These are phyloP conservation scores for Trametes hirsuta DNA, from an alignment of 1,284 basidiomycete species.

Conservation along the genomic window DNA sequence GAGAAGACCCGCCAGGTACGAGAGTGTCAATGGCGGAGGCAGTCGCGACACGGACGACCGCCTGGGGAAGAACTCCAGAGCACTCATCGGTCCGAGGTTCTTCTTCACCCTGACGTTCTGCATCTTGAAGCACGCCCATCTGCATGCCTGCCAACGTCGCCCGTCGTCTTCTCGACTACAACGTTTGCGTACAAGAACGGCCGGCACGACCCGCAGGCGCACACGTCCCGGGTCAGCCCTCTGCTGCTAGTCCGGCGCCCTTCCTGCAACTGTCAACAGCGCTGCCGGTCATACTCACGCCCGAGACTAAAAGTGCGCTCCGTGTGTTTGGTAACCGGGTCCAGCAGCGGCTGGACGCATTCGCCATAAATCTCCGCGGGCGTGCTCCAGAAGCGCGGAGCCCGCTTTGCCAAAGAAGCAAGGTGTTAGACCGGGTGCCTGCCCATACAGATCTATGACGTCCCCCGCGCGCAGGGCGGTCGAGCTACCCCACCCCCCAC, in stretches of 20 bases:
- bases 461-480: background rate
- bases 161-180: background rate
- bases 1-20: background rate
- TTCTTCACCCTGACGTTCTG: conserved; percentile 1
- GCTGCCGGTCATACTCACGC: background rate
- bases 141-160: background rate
- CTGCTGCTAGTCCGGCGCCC: background rate
- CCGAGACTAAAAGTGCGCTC: background rate
- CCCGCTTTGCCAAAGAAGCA: background rate
- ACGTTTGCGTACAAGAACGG: conserved; percentile 9
- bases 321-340: background rate
- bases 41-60: background rate
- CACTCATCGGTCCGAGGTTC: conserved; percentile 18
- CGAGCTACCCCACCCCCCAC: background rate
- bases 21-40: background rate
- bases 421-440: background rate
- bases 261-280: background rate
- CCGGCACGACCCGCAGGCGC: conserved; percentile 13
- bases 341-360: background rate
- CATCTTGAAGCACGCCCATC: conserved; percentile 5
- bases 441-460: conserved; percentile 2
- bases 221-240: conserved; percentile 1
- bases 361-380: background rate
- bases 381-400: background rate
- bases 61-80: conserved; percentile 15